Base-by-base conservation (phyloP, 2,329 filamentous ascomycete species). In the Juglanconis juglandina region DNA sequence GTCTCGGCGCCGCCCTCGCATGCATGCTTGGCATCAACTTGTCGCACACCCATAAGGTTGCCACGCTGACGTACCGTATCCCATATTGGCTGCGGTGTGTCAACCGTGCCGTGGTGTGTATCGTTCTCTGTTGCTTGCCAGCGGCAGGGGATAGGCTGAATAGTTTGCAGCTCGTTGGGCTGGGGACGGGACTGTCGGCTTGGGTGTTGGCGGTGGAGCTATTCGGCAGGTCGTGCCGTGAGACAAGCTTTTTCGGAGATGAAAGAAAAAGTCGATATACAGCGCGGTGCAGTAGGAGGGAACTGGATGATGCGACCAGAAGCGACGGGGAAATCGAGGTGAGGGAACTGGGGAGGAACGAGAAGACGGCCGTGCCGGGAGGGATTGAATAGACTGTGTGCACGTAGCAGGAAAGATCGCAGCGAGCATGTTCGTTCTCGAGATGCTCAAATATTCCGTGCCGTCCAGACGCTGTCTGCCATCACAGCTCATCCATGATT, bases 121-220 rank as follows among this genome's bases (percentile, higher is more conserved):
- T 83, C 50, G 68, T 84, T 34, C 70, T 88, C 51, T 76, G 86
- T 60, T 78, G 77, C n/a, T 73, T 88, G 0, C 83, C 86, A 0
- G 69, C 82, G 3, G 81, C 80, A 1, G 13, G 30, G 13, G 71
- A 76, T 9, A 65, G 66, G 1, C 73, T 84, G 14, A 75, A 76
- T 41, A 80, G 77, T 2, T 69, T 83, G 14, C 66, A 75, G 13
- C 71, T 84, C 11, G 72, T 84, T 32, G 71, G 74, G 35, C 73
- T 77, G 13, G 79, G 79, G 0, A 75, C 79, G 2, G 73, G 73
- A 0, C 69, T 84, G 24, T 69, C 78, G 0, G 66, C 76, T 13
- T 79, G 77, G 70, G 76, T 82, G 0, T 69, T 84, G 50, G 60
- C 77, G 4, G 62, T 83, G 3, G 81, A 84, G 67, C 66, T 84